Evolutionary conservation across 371 early-diverging fungal species (phyloP).

Genomic region (Zancudomyces culisetae): DNA sequence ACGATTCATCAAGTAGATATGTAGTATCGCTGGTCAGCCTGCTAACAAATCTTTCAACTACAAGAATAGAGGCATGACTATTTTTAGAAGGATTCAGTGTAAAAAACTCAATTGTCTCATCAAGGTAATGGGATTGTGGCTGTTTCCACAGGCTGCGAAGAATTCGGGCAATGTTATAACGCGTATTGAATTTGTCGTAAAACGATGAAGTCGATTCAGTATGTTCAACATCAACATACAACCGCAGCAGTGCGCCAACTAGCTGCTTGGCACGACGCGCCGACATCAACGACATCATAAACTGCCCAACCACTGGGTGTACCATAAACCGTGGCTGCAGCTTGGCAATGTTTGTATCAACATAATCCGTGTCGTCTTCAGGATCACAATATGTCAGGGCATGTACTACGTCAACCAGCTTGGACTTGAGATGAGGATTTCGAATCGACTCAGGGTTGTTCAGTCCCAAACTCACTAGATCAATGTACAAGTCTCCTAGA

Average conservation of each 20-base stretch:
- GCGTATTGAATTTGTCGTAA: constrained; percentile 94
- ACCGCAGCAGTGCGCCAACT: constrained; percentile 59
- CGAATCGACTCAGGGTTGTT: constrained; percentile 55
- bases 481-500: constrained; percentile 29
- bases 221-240: constrained; percentile 90
- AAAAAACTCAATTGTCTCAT: constrained; percentile 16
- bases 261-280: constrained; percentile 15
- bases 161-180: constrained; percentile 88
- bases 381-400: constrained; percentile 22
- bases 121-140: constrained; percentile 17
- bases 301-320: constrained; percentile 18
- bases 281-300: constrained; percentile 13
- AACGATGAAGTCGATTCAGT: constrained; percentile 84
- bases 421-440: constrained; percentile 87
- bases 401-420: constrained; percentile 66
- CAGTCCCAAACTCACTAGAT: constrained; percentile 62
- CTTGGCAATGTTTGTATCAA: constrained; percentile 11
- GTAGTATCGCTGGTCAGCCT: constrained; percentile 92
- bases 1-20: constrained; percentile 79
- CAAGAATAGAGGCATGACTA: constrained; percentile 23
- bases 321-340: constrained; percentile 4
- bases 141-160: constrained; percentile 73
- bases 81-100: background rate
- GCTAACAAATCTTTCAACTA: constrained; percentile 79
- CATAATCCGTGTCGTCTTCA: constrained; percentile 23